Base-by-base conservation (phyloP, 257 asterid genomes). In the Nicotiana otophora region DNA sequence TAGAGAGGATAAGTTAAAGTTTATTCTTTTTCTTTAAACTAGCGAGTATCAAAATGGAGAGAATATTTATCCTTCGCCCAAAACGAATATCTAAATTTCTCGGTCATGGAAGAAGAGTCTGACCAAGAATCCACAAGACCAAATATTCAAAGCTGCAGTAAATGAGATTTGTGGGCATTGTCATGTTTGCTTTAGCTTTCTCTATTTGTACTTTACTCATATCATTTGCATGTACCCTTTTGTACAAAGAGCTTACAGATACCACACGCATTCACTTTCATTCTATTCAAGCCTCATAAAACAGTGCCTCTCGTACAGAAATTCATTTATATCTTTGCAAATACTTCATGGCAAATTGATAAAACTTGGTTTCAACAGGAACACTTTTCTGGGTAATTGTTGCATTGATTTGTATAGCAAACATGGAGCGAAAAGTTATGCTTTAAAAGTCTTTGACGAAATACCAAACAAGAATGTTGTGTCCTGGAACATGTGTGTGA, bases 401-500 rank as follows among this genome's bases (percentile, higher is more conserved):
- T 91, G 88, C 46, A 67, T 89, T 67, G 91, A 93, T 77, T 83
- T 91, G 68, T 92, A 90, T 70, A 28, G 87, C 46, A 89, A 86
- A 80, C 83, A 81, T 64, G 93, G 93, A 26, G 84, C 63, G 8
- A 74, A 36, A 7, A 66, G 74, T 39, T 93, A 91, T 83, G 90
- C 97, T 82, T 30, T 92, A 84, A 87, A 81, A 77, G 36, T 82
- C 0, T 93, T 93, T 80, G 82, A 89, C 57, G 97, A 90, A 5
- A 84, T 91, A 16, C 78, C 86, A 10, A n/a, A 48, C 15, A 89
- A 86, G 82, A 92, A 93, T 83, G 34, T 86, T 5, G 81, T 87
- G 65, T 93, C 97, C 5, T 93, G 97, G 97, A 93, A 92, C 76
- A 70, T 93, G 26, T 87, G 88, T 84, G 64, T 93, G 86, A 89